Base-by-base conservation (phyloP, 73 alveolate species). In the Uronychia binucleata region DNA sequence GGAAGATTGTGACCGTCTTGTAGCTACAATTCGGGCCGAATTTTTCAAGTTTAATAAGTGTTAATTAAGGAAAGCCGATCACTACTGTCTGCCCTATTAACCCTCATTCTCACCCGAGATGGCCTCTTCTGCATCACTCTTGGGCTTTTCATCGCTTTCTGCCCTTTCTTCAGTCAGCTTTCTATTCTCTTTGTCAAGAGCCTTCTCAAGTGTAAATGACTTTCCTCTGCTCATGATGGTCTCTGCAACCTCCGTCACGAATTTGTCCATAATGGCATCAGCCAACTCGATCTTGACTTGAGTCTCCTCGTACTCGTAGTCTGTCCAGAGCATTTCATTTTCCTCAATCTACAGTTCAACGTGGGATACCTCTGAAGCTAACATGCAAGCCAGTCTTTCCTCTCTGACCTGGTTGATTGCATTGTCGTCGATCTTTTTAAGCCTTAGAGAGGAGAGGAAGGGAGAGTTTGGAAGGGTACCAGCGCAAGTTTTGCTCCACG, bases 231-330 rank as follows among this genome's bases (percentile, higher is more conserved):
- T 46, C n/a, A 46, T 46, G 67, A 46, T 5, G 67, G 19, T 46
- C n/a, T 46, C 67, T 46, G 67, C 67, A 11, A 46, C 5, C 67
- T 46, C 67, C 5, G 19, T 5, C n/a, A 46, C 67, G 67, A 46
- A 11, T 46, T 46, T 46, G 67, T 46, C 67, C 5, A 46, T 5
- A 46, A 46, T 46, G 19, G n/a, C 67, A 46, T 92, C 95, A 28
- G 95, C 94, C 11, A 92, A 57, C 31, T 92, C 97, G 14, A 92
- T 77, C 60, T 92, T 92, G 8, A 88, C 87, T 35, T 84, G 83
- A 5, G 97, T 89, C 77, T 92, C 97, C 79, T 92, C 97, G 60
- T 80, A 92, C 75, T 89, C 95, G 75, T 92, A 92, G 67, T 92
- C 94, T 11, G 91, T 81, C 97, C 97, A 92, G 1, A 81, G 84